Conservation (phyloP, 768 basidiomycete species). For the Leccinum barrowsii region DNA sequence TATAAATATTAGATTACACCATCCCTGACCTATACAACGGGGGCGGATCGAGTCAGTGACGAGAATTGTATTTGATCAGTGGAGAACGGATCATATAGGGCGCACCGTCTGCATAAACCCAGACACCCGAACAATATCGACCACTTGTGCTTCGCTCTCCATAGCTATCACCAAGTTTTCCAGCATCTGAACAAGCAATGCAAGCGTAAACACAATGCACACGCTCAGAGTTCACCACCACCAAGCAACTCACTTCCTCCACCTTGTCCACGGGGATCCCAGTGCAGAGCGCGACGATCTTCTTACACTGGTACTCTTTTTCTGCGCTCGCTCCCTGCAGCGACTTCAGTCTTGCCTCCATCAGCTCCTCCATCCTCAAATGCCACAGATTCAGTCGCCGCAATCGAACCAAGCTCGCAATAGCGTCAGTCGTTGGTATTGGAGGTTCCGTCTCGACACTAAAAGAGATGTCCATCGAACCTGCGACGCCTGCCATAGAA, state of each 20-base stretch:
- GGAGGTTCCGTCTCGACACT: slow-evolving; percentile 73
- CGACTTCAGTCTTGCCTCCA: slow-evolving; percentile 63
- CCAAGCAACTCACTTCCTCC: slow-evolving; percentile 68
- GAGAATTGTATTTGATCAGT: slow-evolving; percentile 14
- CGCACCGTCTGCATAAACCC: slow-evolving; percentile 88
- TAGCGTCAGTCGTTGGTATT: slow-evolving; percentile 56
- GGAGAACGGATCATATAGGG: slow-evolving; percentile 16
- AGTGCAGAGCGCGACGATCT: slow-evolving; percentile 85
- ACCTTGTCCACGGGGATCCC: slow-evolving; percentile 85
- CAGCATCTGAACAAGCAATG: slow-evolving; percentile 55
- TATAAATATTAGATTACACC: slow-evolving; percentile 36
- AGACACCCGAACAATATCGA: slow-evolving; percentile 82
- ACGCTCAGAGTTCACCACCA: slow-evolving; percentile 11
- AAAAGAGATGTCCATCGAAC: slow-evolving; percentile 58
- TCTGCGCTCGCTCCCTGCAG: slow-evolving; percentile 81
- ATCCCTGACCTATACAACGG: slow-evolving; percentile 35
- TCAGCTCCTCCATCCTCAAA: slow-evolving; percentile 67
- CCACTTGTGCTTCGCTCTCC: slow-evolving; percentile 79
- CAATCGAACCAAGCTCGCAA: slow-evolving; percentile 63
- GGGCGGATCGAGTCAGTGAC: slow-evolving; percentile 21
- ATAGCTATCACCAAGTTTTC: slow-evolving; percentile 83
- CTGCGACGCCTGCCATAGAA: slow-evolving; percentile 62
- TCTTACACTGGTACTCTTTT: slow-evolving; percentile 89
- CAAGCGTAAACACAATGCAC: slow-evolving; percentile 26
- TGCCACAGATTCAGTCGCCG: slow-evolving; percentile 84